Evolutionary conservation across 2,329 filamentous ascomycete species (phyloP), one percentile per base, ranked within the genome.

Genomic region (Rhexocercosporidium sp.): DNA sequence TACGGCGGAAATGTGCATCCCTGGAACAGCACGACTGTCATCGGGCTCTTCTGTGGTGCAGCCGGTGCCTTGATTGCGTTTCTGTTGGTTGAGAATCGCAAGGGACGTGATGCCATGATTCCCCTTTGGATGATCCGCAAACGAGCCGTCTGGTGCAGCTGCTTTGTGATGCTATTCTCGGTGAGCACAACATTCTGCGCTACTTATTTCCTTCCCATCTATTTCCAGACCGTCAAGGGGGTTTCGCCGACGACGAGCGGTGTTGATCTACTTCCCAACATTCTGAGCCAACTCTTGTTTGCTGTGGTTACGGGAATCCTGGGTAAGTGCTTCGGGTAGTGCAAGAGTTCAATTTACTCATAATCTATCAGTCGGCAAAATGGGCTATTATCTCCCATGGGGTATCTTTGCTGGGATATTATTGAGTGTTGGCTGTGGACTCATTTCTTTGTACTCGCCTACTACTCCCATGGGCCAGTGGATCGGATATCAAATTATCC

Each of bases 351-450:
- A 14, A 20, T 14, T 53, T 53, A 53, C 41, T 46, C 5, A 20
- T 14, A 46, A 20, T 20, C 41, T 53, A 16, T 37, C 20, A 71
- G 70, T 72, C 4, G n/a, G 39, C 22, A 64, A 71, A 49, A 34
- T 77, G 11, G 78, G 78, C 16, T 79, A 79, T 66, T 77, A 76
- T 59, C 66, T 77, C 20, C 79, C 78, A 7, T 76, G 70, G 12
- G 69, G 75, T 3, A 27, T 80, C 1, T 64, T 69, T 0, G 73
- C 78, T 4, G 71, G 70, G n/a, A 68, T 71, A 1, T 64, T 81
- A 5, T 65, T 70, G 29, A 59, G 78, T 1, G 69, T 80, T 51
- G 74, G 72, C 20, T 71, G 66, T 44, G 79, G 80, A 0, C 70
- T 81, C 12, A 59, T 80, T 12, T 74, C 75, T 1, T 76, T 74